Conservation (phyloP, 331 rosid species). For the Arachis monticola region DNA sequence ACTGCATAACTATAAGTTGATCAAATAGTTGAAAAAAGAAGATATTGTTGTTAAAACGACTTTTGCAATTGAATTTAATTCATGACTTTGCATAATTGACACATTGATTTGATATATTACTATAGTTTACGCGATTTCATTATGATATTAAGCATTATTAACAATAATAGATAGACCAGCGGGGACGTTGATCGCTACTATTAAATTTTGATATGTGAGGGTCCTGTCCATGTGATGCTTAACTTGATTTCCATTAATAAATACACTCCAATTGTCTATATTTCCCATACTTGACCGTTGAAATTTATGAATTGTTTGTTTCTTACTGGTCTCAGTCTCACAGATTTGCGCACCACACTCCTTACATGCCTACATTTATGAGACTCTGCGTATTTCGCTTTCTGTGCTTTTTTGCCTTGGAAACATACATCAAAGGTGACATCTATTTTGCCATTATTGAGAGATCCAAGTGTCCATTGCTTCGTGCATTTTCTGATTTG, state of each 20-base stretch:
- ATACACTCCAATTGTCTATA: neutral
- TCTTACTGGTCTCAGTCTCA: neutral
- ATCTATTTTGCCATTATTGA: neutral
- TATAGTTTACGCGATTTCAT: neutral
- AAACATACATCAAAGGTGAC: neutral
- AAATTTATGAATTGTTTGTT: neutral
- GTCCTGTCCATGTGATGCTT: neutral
- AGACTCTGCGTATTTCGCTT: neutral
- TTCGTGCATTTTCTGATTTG: neutral
- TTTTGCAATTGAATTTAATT: neutral
- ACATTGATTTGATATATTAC: neutral
- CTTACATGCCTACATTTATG: neutral
- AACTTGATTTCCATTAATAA: neutral
- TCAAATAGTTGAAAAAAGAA: no score
- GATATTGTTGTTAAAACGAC: no score
- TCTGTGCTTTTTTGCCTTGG: neutral
- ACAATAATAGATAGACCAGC: neutral
- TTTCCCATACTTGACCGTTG: slow-evolving; percentile 38
- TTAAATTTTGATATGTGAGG: neutral
- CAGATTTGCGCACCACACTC: neutral
- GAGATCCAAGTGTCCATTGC: slow-evolving; percentile 18
- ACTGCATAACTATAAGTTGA: no score
- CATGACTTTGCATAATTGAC: neutral
- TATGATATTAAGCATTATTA: neutral
- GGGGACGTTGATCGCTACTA: neutral